These are phyloP conservation scores for Neolentinus lepideus DNA, from an alignment of 1,284 basidiomycete species.

Conservation along the genomic window DNA sequence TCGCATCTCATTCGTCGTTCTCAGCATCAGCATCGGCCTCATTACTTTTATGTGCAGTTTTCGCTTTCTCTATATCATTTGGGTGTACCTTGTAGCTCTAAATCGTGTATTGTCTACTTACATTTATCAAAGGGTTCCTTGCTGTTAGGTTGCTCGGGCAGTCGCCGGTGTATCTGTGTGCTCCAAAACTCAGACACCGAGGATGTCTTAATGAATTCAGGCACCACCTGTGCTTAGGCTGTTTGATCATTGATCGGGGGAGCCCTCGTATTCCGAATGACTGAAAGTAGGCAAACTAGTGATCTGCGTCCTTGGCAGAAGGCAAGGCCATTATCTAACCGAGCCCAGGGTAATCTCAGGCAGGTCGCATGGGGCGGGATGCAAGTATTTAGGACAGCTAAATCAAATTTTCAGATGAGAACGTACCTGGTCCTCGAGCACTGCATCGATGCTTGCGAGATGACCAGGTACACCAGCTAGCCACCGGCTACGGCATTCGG, in stretches of 20 bases:
- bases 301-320: background rate
- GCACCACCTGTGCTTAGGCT: background rate
- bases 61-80: background rate
- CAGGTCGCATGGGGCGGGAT: too few species aligned
- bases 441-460: too few species aligned
- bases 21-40: background rate
- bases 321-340: background rate
- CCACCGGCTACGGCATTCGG: too few species aligned
- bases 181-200: background rate
- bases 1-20: background rate
- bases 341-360: background rate
- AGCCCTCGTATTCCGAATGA: background rate
- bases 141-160: background rate
- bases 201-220: background rate
- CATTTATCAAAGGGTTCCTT: background rate
- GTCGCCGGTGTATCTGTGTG: background rate
- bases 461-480: too few species aligned
- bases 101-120: background rate
- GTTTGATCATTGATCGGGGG: background rate
- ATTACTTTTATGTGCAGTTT: background rate
- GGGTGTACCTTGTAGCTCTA: background rate
- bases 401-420: too few species aligned
- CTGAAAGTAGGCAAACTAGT: background rate
- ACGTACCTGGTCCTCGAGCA: too few species aligned
- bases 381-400: too few species aligned